Percentiles rank a stretch among this genome's conserved stretches.
These are phyloP conservation scores for Epichloe amarillans DNA, from an alignment of 2,329 filamentous ascomycete genomes.

Conservation along the genomic window DNA sequence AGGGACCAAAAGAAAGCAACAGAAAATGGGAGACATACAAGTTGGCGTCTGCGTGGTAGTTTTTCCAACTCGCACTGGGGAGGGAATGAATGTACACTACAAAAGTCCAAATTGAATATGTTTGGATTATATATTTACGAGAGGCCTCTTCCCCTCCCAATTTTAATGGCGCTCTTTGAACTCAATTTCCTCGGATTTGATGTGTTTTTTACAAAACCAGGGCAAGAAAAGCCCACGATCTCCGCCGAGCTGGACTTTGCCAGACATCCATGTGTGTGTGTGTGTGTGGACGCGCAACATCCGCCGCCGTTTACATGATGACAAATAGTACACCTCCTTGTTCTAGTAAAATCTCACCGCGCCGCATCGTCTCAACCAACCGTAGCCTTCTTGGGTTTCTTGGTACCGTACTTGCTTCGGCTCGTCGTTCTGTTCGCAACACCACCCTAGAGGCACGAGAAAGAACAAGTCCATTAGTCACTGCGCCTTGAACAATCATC, in stretches of 20 bases:
- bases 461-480: slow-evolving; percentile 7
- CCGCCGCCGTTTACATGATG: not conserved
- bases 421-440: slow-evolving; percentile 73
- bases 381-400: slow-evolving; percentile 84
- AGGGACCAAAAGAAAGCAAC: not conserved
- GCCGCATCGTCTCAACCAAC: slow-evolving; percentile 25
- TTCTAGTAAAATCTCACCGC: not conserved
- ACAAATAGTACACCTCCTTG: not conserved
- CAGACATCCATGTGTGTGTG: no score
- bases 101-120: not conserved
- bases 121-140: not conserved
- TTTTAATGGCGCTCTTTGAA: not conserved
- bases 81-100: not conserved
- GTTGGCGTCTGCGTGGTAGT: not conserved
- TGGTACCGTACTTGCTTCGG: slow-evolving; percentile 94
- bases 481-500: not conserved
- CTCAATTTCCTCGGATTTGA: not conserved
- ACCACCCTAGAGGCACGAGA: slow-evolving; percentile 52
- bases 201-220: not conserved
- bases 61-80: not conserved
- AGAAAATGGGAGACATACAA: not conserved
- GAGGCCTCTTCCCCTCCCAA: not conserved
- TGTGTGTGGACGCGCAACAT: no score
- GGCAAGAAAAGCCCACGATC: no score
- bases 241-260: no score